phyloP scores from a whole-genome alignment of 257 asterid genomes.

The Eustoma russellianum region DNA sequence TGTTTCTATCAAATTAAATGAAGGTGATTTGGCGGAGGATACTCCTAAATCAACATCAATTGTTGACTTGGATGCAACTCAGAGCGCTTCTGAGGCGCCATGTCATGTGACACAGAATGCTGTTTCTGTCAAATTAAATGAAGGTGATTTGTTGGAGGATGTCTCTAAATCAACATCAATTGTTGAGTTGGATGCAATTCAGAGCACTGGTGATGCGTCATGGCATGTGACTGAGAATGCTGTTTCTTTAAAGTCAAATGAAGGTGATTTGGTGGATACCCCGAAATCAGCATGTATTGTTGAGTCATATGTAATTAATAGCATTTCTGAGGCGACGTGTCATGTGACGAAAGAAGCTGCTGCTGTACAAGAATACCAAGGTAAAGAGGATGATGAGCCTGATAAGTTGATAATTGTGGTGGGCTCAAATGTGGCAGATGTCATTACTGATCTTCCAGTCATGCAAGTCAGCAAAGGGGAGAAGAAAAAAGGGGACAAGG shows the following conservation, averaged over 20 bases:
- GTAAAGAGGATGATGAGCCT: slow-evolving; percentile 2
- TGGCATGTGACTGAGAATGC: too few relatives aligned
- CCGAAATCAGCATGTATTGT: too few relatives aligned
- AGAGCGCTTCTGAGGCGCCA: slow-evolving; percentile 1
- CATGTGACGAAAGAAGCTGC: not conserved
- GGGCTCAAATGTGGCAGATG: slow-evolving; percentile 6
- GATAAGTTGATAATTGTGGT: not conserved
- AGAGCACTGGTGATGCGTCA: too few relatives aligned
- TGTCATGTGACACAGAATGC: not conserved
- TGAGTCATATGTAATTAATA: too few relatives aligned
- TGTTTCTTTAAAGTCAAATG: too few relatives aligned
- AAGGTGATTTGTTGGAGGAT: too few relatives aligned
- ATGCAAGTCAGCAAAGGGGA: slow-evolving; percentile 1
- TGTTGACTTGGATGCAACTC: slow-evolving; percentile 4
- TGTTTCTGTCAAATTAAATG: too few relatives aligned
- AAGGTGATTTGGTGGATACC: too few relatives aligned
- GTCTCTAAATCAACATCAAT: too few relatives aligned
- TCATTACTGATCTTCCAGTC: slow-evolving; percentile 7
- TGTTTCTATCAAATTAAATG: not conserved
- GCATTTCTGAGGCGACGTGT: too few relatives aligned
- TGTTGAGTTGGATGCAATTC: too few relatives aligned
- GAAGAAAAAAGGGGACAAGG: slow-evolving; percentile 5
- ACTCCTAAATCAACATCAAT: not conserved
- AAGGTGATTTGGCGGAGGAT: slow-evolving; percentile 2
- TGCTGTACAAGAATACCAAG: too few relatives aligned